Evolutionary conservation across 768 basidiomycete species (phyloP), one percentile per base, ranked within the genome.

Genomic region (Termitomyces sp.): DNA sequence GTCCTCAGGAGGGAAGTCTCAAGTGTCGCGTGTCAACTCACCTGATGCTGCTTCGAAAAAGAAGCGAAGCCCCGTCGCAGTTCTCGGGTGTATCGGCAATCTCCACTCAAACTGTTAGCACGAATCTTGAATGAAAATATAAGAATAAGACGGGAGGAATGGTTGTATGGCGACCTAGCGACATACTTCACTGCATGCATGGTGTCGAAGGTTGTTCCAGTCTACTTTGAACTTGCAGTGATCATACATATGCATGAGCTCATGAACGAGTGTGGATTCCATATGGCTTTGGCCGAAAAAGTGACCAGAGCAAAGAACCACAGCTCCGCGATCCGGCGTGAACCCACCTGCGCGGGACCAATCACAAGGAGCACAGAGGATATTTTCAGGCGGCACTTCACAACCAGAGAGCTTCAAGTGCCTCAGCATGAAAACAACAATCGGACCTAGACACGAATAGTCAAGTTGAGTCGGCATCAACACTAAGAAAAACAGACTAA

Each of bases 11-110:
- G 40, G 48, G 12, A 4, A 5, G 47, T 49, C 42, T 34, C 55
- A 42, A 63, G 31, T 38, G 37, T 31, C 47, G 56, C 20, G 36
- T 42, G 53, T 29, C 37, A 51, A 60, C 70, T 65, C 64, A 93
- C 96, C 83, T 96, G 94, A 74, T 98, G 96, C 69, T 97, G 94
- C 75, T 96, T 96, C 59, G 92, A 87, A 74, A 97, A 94, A 4
- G 84, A 76, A 62, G 88, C 79, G 70, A 89, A 83, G 5, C 92
- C 91, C 36, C 95, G 81, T 45, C 83, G 77, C 29, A 96, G 71
- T 73, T 98, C 96, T 62, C 94, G 84, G 38, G 83, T 82, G 78
- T 85, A 96, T 56, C 86, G 82, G 74, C 97, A 99, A 74, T 98
- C 96, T 8, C 96, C 96, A 64, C 92, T 92, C 54, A 98, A 73